phyloP scores from a whole-genome alignment of 2,329 filamentous ascomycete species.

The Epichloe brachyelytri region DNA sequence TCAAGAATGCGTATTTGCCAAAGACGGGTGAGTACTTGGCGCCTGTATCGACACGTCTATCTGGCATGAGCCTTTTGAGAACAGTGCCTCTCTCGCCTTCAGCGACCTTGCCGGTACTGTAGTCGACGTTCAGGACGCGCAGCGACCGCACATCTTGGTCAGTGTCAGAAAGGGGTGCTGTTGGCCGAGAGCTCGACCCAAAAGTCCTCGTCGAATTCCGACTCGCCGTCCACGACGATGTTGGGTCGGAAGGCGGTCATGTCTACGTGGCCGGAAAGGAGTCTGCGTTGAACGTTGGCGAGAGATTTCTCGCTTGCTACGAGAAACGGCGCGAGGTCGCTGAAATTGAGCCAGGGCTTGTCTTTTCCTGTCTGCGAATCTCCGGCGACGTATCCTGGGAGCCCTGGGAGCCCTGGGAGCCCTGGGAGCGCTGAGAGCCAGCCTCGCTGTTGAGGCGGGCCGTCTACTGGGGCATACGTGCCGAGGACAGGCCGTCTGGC shows the following conservation, averaged over 20 bases:
- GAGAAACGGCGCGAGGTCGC: constrained; percentile 64
- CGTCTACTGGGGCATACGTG: constrained; percentile 24
- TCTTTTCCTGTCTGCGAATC: constrained; percentile 13
- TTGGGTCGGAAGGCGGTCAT: constrained; percentile 63
- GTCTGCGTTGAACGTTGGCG: constrained; percentile 45
- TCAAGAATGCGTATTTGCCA: constrained; percentile 57
- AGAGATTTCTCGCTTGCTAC: constrained; percentile 59
- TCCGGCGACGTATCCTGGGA: constrained; percentile 20
- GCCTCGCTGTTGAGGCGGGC: constrained; percentile 13
- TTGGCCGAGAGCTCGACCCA: constrained; percentile 49
- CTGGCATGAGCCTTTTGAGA: constrained; percentile 56
- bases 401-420: constrained; percentile 20
- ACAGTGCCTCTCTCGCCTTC: constrained; percentile 45
- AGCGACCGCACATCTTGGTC: constrained; percentile 59
- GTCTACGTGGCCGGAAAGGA: constrained; percentile 41
- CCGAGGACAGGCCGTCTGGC: constrained; percentile 49
- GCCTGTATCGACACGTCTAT: constrained; percentile 58
- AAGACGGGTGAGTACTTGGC: constrained; percentile 57
- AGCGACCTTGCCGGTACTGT: constrained; percentile 46
- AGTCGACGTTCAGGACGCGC: constrained; percentile 61
- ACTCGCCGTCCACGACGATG: constrained; percentile 50
- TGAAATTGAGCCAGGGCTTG: constrained; percentile 50
- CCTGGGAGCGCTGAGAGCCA: constrained; percentile 20
- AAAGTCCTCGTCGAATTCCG: constrained; percentile 57
- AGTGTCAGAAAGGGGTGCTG: constrained; percentile 33